Evolutionary conservation across 805 yeast species (phyloP).

Genomic region (Zygosaccharomyces siamensis): DNA sequence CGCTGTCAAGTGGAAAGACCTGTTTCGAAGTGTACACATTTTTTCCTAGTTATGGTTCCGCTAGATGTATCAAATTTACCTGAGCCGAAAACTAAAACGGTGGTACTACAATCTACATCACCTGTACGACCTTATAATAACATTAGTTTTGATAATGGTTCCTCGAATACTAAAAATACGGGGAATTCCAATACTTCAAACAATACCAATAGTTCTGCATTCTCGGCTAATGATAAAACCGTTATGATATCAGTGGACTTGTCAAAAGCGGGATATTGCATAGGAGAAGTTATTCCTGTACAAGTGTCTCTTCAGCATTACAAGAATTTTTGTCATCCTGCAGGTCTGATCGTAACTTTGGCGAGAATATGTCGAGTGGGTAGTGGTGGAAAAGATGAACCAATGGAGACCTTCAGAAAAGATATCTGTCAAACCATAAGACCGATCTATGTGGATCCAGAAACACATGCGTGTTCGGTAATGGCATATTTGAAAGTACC

Average conservation of each 20-base stretch:
- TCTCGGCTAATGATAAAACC: conserved; percentile 18
- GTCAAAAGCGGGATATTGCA: conserved; percentile 63
- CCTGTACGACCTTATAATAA: conserved; percentile 12
- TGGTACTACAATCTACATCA: conserved; percentile 54
- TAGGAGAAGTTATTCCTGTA: conserved; percentile 78
- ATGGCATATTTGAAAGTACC: conserved; percentile 69
- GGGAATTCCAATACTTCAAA: conserved; percentile 19
- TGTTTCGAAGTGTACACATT: conserved; percentile 49
- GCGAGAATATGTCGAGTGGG: conserved; percentile 71
- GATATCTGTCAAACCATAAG: conserved; percentile 73
- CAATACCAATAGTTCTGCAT: conserved; percentile 7
- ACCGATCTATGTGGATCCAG: conserved; percentile 76
- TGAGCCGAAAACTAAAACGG: conserved; percentile 58
- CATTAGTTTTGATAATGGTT: conserved; percentile 15
- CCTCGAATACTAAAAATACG: conserved; percentile 27
- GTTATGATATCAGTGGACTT: conserved; percentile 43
- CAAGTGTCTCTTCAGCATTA: conserved; percentile 63
- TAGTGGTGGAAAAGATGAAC: conserved; percentile 51
- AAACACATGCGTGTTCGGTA: conserved; percentile 49
- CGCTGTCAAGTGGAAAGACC: conserved; percentile 21
- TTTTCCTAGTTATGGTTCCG: conserved; percentile 61
- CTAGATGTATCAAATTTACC: conserved; percentile 66
- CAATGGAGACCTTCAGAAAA: conserved; percentile 61
- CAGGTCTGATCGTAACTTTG: conserved; percentile 73
- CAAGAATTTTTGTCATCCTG: conserved; percentile 60